Evolutionary conservation across 371 early-diverging fungal species (phyloP), one percentile per base, ranked within the genome.

Genomic region (Apophysomyces variabilis): DNA sequence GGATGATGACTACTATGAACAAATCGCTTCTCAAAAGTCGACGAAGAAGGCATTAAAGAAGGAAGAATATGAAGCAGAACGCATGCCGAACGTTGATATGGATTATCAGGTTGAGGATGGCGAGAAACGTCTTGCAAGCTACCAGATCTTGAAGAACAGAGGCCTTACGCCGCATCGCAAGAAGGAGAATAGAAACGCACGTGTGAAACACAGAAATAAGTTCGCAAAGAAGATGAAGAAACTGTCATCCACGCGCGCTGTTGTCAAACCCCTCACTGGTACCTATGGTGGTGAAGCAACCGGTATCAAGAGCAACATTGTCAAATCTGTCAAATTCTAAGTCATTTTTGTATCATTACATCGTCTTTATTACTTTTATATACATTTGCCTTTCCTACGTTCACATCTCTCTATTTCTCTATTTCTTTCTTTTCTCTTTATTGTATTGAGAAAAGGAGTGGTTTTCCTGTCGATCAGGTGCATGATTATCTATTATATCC

Each of bases 121-220:
- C 65, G 77, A 83, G 56, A 96, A 97, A 77, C 94, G 99, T 58
- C 75, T 83, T 57, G 90, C 93, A 50, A 89, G 87, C 57, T 96
- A 93, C 82, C 87, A 91, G 72, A 98, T 98, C 65, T 85, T 97
- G 72, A 93, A 95, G 85, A 98, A 98, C 87, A 93, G 92, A 85
- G 99, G 99, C 61, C 87, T 98, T 46, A 93, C 95, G 37, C 98
- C 97, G 41, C 86, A 89, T 60, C 93, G 98, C 67, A 92, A 90
- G 79, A 96, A 96, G 89, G 95, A 94, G 61, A 86, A 93, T 70
- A 91, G 97, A 75, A 98, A 98, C 82, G 92, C 97, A 41, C 92
- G 99, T 76, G 96, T 98, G 73, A 96, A 96, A 85, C 89, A 94
- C 71, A 84, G 76, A 44, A 87, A 86, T 78, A 92, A 91, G 84